Conservation (phyloP, 371 early-diverging fungal species). For the Apophysomyces elegans region DNA sequence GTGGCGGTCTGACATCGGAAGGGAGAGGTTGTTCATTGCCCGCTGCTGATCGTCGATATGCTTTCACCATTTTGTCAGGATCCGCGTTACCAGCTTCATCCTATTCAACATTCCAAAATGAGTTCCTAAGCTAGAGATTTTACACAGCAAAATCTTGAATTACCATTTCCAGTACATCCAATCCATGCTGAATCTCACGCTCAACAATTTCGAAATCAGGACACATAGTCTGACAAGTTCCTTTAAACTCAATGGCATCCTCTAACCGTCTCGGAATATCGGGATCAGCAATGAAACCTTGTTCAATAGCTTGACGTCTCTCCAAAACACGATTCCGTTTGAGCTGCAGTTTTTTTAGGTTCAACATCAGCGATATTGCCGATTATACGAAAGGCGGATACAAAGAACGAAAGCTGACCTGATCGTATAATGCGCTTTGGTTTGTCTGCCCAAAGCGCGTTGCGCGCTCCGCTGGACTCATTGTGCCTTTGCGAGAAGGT, state of each 20-base stretch:
- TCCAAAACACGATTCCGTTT: conserved; percentile 49
- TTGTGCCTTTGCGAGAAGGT: conserved; percentile 1
- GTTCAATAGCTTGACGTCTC: conserved; percentile 49
- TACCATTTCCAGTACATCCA: conserved; percentile 79
- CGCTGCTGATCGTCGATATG: conserved; percentile 86
- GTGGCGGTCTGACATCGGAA: conserved; percentile 88
- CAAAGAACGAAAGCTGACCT: conserved; percentile 19
- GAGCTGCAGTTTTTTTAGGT: conserved; percentile 14
- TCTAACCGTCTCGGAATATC: conserved; percentile 55
- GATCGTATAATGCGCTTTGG: conserved; percentile 28
- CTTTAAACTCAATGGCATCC: conserved; percentile 75
- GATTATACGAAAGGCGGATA: background rate
- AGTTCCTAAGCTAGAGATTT: background rate
- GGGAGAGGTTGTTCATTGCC: conserved; percentile 88
- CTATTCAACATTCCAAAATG: conserved; percentile 22
- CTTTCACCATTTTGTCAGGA: conserved; percentile 76
- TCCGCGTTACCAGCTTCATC: conserved; percentile 60
- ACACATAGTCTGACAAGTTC: conserved; percentile 88
- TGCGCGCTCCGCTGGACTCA: conserved; percentile 32
- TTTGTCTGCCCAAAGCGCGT: conserved; percentile 34
- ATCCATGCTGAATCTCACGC: conserved; percentile 74
- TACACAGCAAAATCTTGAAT: background rate
- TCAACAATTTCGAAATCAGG: conserved; percentile 91
- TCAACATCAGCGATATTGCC: background rate
- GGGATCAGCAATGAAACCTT: conserved; percentile 67